phyloP scores from a whole-genome alignment of 768 basidiomycete species.

The Kwoniella shandongensis region DNA sequence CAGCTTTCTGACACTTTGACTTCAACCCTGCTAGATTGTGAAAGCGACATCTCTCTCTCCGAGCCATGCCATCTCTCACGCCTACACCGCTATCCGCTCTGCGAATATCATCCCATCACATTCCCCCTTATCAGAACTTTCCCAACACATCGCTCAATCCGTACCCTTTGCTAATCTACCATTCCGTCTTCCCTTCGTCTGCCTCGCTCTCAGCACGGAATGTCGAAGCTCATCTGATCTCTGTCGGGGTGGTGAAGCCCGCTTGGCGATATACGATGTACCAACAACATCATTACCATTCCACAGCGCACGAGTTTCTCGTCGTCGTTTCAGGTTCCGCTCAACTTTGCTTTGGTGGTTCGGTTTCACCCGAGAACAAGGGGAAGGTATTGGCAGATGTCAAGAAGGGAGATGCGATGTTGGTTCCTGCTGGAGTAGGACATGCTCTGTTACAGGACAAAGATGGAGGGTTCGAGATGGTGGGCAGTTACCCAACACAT shows the following conservation, averaged over 20 bases:
- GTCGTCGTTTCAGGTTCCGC: constrained; percentile 53
- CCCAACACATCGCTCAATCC: constrained; percentile 55
- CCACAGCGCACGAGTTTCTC: constrained; percentile 57
- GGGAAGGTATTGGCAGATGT: constrained; percentile 50
- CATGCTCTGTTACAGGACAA: constrained; percentile 53
- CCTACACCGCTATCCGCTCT: constrained; percentile 36
- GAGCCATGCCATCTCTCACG: constrained; percentile 9
- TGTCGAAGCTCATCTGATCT: constrained; percentile 54
- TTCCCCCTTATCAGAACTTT: constrained; percentile 51
- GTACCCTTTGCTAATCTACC: constrained; percentile 56
- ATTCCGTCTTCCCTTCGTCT: constrained; percentile 20
- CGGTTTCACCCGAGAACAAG: constrained; percentile 47
- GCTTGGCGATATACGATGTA: constrained; percentile 59
- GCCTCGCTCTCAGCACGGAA: constrained; percentile 4
- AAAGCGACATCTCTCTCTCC: no score
- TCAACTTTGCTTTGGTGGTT: constrained; percentile 56
- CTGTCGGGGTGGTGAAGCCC: constrained; percentile 53
- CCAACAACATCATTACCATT: constrained; percentile 56
- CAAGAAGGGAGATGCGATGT: constrained; percentile 55
- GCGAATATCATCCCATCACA: constrained; percentile 41
- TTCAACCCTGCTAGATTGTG: no score
- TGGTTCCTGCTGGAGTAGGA: constrained; percentile 57
- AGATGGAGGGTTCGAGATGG: constrained; percentile 53
- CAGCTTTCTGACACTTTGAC: no score
- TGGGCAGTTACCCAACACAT: constrained; percentile 56